Evolutionary conservation across 331 rosid species (phyloP).

Genomic region (Rhamnella rubrinervis): DNA sequence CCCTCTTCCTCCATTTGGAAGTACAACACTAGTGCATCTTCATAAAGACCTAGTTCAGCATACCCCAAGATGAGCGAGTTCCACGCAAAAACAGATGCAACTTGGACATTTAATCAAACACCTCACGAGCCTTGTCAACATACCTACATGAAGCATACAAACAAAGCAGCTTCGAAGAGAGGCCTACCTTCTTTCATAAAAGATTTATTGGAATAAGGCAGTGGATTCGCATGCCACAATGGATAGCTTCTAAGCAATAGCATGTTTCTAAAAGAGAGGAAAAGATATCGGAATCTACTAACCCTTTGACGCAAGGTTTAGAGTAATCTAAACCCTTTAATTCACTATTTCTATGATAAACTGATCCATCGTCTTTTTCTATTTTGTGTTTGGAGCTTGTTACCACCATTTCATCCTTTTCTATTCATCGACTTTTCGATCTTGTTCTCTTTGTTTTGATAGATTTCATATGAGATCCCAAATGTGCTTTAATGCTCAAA

Average conservation of each 20-base stretch:
- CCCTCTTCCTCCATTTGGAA: conserved; percentile 91
- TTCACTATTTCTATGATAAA: no score
- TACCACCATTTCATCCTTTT: no score
- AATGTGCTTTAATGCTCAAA: no score
- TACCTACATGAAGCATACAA: conserved; percentile 58
- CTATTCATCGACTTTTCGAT: no score
- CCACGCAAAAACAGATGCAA: conserved; percentile 65
- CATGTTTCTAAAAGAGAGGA: conserved; percentile 78
- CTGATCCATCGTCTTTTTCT: no score
- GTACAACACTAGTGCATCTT: conserved; percentile 86
- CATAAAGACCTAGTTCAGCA: conserved; percentile 53
- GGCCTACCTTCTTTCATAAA: conserved; percentile 54
- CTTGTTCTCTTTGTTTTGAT: no score
- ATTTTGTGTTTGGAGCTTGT: no score
- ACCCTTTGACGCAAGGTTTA: no score
- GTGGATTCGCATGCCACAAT: conserved; percentile 54
- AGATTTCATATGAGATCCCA: no score
- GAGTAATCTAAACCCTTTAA: no score
- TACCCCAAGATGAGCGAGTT: conserved; percentile 82
- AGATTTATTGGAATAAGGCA: conserved; percentile 49
- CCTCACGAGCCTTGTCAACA: conserved; percentile 57
- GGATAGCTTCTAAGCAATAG: conserved; percentile 46
- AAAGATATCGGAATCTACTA: no score
- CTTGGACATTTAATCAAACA: conserved; percentile 77
- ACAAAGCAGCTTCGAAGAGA: conserved; percentile 63